Percentiles rank a stretch among this genome's conserved stretches.
Conservation (phyloP, 768 basidiomycete species). For the Tylopilus vinaceipallidus region DNA sequence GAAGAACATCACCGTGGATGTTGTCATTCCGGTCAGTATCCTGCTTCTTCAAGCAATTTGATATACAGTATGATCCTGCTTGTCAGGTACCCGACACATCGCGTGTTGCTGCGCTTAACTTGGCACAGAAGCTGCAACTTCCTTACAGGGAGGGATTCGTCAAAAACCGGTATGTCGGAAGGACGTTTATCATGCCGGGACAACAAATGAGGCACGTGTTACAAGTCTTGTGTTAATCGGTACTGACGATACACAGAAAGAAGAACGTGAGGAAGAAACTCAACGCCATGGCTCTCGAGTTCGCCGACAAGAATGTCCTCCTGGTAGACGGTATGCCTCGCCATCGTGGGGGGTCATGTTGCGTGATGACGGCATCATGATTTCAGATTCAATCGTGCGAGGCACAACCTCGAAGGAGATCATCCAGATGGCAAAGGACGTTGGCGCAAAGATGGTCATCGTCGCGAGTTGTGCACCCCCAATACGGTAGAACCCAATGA, state of each 20-base stretch:
- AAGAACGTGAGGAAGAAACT: constrained; percentile 95
- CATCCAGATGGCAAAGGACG: constrained; percentile 98
- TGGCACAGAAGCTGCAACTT: constrained; percentile 84
- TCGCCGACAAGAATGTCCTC: constrained; percentile 86
- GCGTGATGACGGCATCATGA: background rate
- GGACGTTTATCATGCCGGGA: constrained; percentile 99
- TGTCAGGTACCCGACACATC: constrained; percentile 91
- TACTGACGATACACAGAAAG: constrained; percentile 44
- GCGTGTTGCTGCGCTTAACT: constrained; percentile 91
- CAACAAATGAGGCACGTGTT: constrained; percentile 79
- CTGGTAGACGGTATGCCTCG: constrained; percentile 82
- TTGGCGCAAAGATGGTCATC: constrained; percentile 93
- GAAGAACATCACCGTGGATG: constrained; percentile 76
- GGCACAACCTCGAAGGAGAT: constrained; percentile 99
- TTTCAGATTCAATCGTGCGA: constrained; percentile 91
- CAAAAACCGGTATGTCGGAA: constrained; percentile 97
- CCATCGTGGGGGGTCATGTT: background rate
- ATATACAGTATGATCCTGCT: background rate
- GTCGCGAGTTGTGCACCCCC: constrained; percentile 97
- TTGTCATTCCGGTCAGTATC: constrained; percentile 82
- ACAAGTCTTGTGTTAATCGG: background rate
- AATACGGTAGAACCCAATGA: constrained; percentile 60
- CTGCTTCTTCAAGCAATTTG: background rate
- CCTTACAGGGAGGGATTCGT: constrained; percentile 98
- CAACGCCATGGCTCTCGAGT: constrained; percentile 98